Conservation (phyloP, 495 filamentous ascomycete genomes). For the Chaetomium tenue region DNA sequence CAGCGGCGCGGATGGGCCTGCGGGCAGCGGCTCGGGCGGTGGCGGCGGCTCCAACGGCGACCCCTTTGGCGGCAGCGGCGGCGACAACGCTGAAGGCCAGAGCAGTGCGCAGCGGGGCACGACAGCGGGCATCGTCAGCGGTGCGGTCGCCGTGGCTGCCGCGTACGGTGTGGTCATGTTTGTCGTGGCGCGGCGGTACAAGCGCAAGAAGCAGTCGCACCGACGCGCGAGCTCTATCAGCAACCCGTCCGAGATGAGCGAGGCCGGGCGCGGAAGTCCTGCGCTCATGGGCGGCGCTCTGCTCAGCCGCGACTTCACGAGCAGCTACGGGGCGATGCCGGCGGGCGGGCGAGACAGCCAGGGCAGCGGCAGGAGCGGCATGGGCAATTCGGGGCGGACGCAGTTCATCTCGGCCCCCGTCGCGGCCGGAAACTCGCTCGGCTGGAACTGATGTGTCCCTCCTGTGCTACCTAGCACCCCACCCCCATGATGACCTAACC, state of each 20-base stretch:
- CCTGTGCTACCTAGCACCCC: not conserved
- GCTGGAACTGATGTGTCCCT: conserved; percentile 74
- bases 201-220: conserved; percentile 78
- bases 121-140: conserved; percentile 80
- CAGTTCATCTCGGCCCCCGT: conserved; percentile 77
- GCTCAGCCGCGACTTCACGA: conserved; percentile 48
- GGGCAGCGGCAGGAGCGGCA: conserved; percentile 63
- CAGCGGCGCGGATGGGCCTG: too few relatives aligned
- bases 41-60: conserved; percentile 36
- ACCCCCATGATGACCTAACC: conserved; percentile 4
- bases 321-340: conserved; percentile 47
- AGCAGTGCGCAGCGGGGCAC: conserved; percentile 59
- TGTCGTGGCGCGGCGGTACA: conserved; percentile 89
- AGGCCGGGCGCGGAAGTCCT: conserved; percentile 58
- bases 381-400: conserved; percentile 70
- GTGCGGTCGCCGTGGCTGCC: conserved; percentile 73
- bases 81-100: conserved; percentile 34
- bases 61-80: conserved; percentile 40
- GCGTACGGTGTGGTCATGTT: conserved; percentile 99
- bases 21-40: conserved; percentile 7
- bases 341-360: conserved; percentile 42
- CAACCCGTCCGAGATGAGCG: conserved; percentile 52
- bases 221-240: conserved; percentile 70
- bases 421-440: conserved; percentile 95
- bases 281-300: conserved; percentile 55